phyloP scores from a whole-genome alignment of 139 green algal genomes.

The Chloropicon primus region DNA sequence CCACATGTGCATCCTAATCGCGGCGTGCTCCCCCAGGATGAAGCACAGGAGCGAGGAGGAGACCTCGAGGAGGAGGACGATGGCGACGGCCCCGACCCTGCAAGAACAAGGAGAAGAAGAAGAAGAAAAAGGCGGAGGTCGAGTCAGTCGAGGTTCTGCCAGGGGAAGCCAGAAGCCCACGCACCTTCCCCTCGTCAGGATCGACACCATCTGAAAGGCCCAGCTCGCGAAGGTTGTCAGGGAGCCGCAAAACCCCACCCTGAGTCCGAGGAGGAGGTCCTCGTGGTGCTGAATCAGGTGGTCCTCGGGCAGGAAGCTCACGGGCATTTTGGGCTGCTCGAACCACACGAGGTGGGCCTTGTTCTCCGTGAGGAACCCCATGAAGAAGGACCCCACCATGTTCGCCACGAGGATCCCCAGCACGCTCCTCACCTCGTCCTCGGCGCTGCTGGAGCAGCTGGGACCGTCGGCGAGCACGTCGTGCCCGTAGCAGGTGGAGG shows the following conservation, averaged over 20 bases:
- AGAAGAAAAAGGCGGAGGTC: too few species aligned
- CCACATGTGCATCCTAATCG: constrained; percentile 11
- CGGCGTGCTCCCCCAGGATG: constrained; percentile 37
- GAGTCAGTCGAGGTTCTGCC: too few species aligned
- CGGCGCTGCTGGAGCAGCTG: background rate
- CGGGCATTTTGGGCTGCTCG: constrained; percentile 30
- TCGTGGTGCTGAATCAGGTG: constrained; percentile 32
- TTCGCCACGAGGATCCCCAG: constrained; percentile 1
- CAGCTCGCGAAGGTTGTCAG: constrained; percentile 75
- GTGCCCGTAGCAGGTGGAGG: background rate
- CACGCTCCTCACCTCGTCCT: background rate
- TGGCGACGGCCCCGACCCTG: background rate
- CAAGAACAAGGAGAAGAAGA: too few species aligned
- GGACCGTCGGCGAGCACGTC: background rate
- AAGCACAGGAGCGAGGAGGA: constrained; percentile 26
- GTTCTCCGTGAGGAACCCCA: constrained; percentile 56
- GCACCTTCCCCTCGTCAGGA: constrained; percentile 8
- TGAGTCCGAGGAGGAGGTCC: constrained; percentile 53
- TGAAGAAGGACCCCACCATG: constrained; percentile 40
- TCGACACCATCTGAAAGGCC: constrained; percentile 36
- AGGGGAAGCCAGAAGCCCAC: too few species aligned
- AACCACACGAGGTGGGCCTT: constrained; percentile 55
- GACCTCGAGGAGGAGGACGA: background rate
- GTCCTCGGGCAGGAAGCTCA: constrained; percentile 29
- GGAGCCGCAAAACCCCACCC: constrained; percentile 67